A percentile compares a stretch with the other conserved stretches of the same genome.
phyloP scores from a whole-genome alignment of 768 basidiomycete species.

The Rubroboletus pulcherrimus region DNA sequence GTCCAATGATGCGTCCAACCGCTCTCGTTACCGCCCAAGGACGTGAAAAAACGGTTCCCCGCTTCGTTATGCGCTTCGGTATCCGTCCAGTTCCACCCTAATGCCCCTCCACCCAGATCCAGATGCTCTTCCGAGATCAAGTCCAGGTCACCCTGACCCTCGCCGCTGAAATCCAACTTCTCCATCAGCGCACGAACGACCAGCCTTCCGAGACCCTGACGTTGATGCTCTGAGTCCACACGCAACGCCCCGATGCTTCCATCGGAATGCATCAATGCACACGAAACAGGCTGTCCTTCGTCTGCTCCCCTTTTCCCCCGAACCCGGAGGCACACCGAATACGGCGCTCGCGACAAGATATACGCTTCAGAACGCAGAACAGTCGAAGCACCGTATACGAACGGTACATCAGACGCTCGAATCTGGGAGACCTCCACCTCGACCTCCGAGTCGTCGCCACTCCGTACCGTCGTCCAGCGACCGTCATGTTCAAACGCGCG shows the following conservation, averaged over 20 bases:
- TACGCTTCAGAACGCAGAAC: constrained; percentile 19
- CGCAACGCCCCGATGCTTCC: constrained; percentile 17
- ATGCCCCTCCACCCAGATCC: constrained; percentile 20
- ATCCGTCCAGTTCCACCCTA: constrained; percentile 26
- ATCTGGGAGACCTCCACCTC: constrained; percentile 7
- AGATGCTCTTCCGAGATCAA: background rate
- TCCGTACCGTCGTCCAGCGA: background rate
- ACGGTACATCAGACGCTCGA: constrained; percentile 10
- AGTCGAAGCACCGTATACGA: constrained; percentile 4
- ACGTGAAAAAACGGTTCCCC: constrained; percentile 9
- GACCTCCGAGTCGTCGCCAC: background rate
- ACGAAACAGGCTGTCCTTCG: constrained; percentile 4
- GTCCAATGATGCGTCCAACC: constrained; percentile 13
- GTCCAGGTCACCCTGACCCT: background rate
- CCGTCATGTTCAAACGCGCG: background rate
- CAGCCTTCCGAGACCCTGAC: constrained; percentile 11
- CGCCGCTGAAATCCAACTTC: constrained; percentile 5
- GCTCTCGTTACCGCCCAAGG: constrained; percentile 5
- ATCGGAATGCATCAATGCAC: constrained; percentile 19
- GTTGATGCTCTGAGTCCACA: constrained; percentile 7
- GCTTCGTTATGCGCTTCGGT: background rate
- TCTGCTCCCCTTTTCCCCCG: background rate
- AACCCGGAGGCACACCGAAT: constrained; percentile 22
- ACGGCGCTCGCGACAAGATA: constrained; percentile 17
- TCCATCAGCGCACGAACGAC: constrained; percentile 10